A percentile compares a stretch with the other conserved stretches of the same genome.
Evolutionary conservation across 805 yeast species (phyloP).

Genomic region (Yamadazyma laniorum): DNA sequence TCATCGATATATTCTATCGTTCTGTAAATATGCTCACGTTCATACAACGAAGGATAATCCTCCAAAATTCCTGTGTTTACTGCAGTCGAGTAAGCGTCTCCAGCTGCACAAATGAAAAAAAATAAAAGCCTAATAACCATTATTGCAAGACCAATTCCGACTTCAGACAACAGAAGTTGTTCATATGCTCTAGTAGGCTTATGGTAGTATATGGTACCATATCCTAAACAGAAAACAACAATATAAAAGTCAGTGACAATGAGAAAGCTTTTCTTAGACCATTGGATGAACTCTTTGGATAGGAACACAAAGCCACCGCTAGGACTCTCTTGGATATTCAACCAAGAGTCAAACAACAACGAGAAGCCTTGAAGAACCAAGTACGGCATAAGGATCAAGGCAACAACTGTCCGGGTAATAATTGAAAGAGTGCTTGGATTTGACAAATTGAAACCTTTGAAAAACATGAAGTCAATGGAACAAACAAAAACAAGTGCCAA

Average conservation of each 20-base stretch:
- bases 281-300: background rate
- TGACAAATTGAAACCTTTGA: background rate
- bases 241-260: slow-evolving; percentile 13
- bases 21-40: background rate
- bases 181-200: slow-evolving; percentile 22
- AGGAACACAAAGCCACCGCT: background rate
- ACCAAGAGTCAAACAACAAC: slow-evolving; percentile 2
- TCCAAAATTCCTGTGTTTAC: background rate
- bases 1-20: background rate
- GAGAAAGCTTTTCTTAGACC: slow-evolving; percentile 11
- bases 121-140: background rate
- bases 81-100: background rate
- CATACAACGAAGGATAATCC: background rate
- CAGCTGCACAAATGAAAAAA: background rate
- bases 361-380: slow-evolving; percentile 5
- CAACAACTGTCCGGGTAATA: slow-evolving; percentile 28
- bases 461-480: background rate
- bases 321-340: slow-evolving; percentile 5
- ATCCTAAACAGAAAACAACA: slow-evolving; percentile 34
- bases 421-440: slow-evolving; percentile 15
- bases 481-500: background rate
- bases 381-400: slow-evolving; percentile 24
- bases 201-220: slow-evolving; percentile 31
- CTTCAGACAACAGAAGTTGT: slow-evolving; percentile 18
- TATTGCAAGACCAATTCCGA: slow-evolving; percentile 1